Evolutionary conservation across 768 basidiomycete genomes (phyloP), one percentile per base, ranked within the genome.

Genomic region (Tylopilus vinaceipallidus): DNA sequence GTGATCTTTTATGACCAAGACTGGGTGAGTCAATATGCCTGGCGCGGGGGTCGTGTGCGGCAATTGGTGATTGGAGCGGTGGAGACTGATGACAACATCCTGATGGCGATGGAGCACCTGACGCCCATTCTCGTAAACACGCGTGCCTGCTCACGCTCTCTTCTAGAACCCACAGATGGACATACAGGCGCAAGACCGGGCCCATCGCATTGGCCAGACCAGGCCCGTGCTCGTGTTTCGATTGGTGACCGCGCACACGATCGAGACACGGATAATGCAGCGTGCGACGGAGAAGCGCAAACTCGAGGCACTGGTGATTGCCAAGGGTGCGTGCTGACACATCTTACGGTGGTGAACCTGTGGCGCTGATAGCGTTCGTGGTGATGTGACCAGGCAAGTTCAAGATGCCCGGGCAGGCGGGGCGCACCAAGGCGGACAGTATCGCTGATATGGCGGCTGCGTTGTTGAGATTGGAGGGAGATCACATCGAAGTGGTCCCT

Each of bases 81-180:
- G 38, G 23, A 23, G 37, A 13, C 22, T 7, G 20, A 22, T 14
- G n/a, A n/a, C n/a, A n/a, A n/a, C n/a, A n/a, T n/a, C n/a, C n/a
- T n/a, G n/a, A n/a, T n/a, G n/a, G n/a, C n/a, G n/a, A n/a, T n/a
- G n/a, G n/a, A n/a, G n/a, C n/a, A n/a, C n/a, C n/a, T n/a, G n/a
- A n/a, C n/a, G n/a, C n/a, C n/a, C n/a, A n/a, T n/a, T n/a, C n/a
- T n/a, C n/a, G n/a, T n/a, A n/a, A n/a, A n/a, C n/a, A n/a, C n/a
- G n/a, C n/a, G n/a, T n/a, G n/a, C n/a, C n/a, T n/a, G n/a, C n/a
- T n/a, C n/a, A n/a, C n/a, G n/a, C n/a, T n/a, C n/a, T n/a, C n/a
- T n/a, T n/a, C n/a, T n/a, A 91, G 89, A 92, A 91, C 60, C 94
- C 95, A 0, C 95, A 97, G 72, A 94, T 95, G 84, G 95, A 99